These are phyloP conservation scores for Leishmania martiniquensis DNA, from an alignment of 208 protist genomes.

Conservation along the genomic window DNA sequence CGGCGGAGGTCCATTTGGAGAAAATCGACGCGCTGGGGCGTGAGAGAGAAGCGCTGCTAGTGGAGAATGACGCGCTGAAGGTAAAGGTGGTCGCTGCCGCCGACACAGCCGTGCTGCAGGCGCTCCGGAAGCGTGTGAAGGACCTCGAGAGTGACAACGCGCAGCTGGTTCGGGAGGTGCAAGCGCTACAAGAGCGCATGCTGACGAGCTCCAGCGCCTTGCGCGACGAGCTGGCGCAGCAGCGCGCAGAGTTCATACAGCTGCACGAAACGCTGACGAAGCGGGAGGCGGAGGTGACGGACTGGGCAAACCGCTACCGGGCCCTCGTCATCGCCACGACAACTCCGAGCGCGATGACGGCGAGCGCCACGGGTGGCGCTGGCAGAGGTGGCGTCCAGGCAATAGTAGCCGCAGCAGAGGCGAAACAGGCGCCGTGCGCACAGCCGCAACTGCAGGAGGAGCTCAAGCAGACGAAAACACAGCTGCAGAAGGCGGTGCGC, in stretches of 20 bases:
- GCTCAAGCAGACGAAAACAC: conserved; percentile 24
- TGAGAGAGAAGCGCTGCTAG: conserved; percentile 49
- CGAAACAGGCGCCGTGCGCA: conserved; percentile 5
- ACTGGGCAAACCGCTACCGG: conserved; percentile 41
- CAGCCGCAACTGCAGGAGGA: conserved; percentile 30
- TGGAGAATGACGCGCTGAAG: conserved; percentile 48
- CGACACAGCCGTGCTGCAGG: conserved; percentile 41
- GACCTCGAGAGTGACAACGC: conserved; percentile 52
- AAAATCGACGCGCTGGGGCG: conserved; percentile 51
- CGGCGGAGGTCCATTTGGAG: conserved; percentile 53
- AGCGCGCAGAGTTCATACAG: conserved; percentile 45
- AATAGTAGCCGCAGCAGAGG: not conserved
- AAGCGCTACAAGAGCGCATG: conserved; percentile 55
- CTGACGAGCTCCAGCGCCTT: conserved; percentile 46
- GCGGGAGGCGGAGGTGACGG: conserved; percentile 45
- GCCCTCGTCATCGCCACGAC: conserved; percentile 24
- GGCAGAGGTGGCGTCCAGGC: not conserved
- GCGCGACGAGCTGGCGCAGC: conserved; percentile 69
- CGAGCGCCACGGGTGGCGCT: not conserved
- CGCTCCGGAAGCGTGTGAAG: conserved; percentile 43
- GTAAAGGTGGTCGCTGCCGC: conserved; percentile 38
- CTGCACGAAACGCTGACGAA: conserved; percentile 45
- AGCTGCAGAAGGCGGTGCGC: conserved; percentile 21
- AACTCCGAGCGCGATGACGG: conserved; percentile 2
- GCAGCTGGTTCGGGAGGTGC: conserved; percentile 51